Base-by-base conservation (phyloP, 768 basidiomycete genomes). In the Suillus weaverae region DNA sequence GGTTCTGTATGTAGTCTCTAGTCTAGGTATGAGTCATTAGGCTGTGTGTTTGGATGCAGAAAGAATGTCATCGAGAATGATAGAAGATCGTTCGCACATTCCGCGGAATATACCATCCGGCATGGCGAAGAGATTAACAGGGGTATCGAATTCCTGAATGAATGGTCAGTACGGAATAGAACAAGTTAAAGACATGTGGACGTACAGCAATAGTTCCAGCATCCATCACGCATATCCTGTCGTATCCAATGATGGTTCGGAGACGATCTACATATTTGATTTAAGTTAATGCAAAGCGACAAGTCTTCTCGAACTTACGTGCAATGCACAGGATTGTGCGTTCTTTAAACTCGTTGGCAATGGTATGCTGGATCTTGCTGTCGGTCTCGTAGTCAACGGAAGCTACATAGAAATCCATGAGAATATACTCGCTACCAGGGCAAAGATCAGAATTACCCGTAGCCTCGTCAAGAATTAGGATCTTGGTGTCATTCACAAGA, bases 321-420 rank as follows among this genome's bases (percentile, higher is more conserved):
- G 92, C 92, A 66, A 96, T 95, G 75, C 91, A 94, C 18, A 96
- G 77, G 62, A 96, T 85, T 0, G 95, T 97, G 67, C 89, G 87
- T 74, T 94, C 89, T 51, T 83, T 79, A 80, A 97, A 98, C 79
- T 91, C 90, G 57, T 81, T 81, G 1, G 92, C 84, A 67, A 98
- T 97, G 6, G 95, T 97, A 67, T 91, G 85, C 73, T 97, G 95
- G 65, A 99, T 95, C 74, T 92, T 92, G 64, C 87, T 80, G 78
- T 97, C 95, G 0, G 94, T 96, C 76, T 92, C 93, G 69, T 89
- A 91, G 69, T 95, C 93, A 35, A 95, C 92, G 13, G 90, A 91
- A n/a, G 92, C 92, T 85, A 65, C 26, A 61, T 51, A 51, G 1
- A 57, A 20, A 5, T 20, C 70, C 30, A 64, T 50, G 6, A 48